Conservation (phyloP, 192 early-diverging fungal species). For the Paraglomus occultum region DNA sequence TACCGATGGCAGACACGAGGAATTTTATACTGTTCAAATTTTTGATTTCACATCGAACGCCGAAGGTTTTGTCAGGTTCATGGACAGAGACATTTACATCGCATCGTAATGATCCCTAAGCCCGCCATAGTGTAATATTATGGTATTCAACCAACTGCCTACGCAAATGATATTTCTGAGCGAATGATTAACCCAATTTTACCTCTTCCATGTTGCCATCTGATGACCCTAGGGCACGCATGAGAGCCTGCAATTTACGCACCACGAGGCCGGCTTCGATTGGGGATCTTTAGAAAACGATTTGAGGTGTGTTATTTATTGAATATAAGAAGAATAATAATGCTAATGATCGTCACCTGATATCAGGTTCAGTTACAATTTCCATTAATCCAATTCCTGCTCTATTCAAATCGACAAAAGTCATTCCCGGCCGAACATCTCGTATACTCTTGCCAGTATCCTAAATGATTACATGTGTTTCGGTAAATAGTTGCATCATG, state of each 20-base stretch:
- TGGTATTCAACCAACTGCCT: background rate
- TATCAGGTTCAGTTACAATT: constrained; percentile 88
- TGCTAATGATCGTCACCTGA: constrained; percentile 39
- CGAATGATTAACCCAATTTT: constrained; percentile 11
- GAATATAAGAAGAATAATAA: constrained; percentile 5
- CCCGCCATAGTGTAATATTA: background rate
- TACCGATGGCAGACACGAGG: constrained; percentile 66
- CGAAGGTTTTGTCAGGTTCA: constrained; percentile 48
- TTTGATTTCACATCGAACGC: constrained; percentile 74
- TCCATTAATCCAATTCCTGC: constrained; percentile 87
- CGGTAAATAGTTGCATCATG: background rate
- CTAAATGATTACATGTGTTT: constrained; percentile 6
- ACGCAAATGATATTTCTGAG: background rate
- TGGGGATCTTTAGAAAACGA: constrained; percentile 45
- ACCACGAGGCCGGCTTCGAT: constrained; percentile 72
- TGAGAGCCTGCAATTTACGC: constrained; percentile 72
- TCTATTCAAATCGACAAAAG: constrained; percentile 81
- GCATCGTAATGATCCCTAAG: constrained; percentile 78
- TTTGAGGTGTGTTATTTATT: background rate
- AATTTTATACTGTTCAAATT: constrained; percentile 76
- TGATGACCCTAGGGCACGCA: constrained; percentile 70
- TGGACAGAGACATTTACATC: constrained; percentile 94
- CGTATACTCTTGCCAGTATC: constrained; percentile 87
- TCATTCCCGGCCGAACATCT: constrained; percentile 56
- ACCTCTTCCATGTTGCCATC: constrained; percentile 85